phyloP scores from a whole-genome alignment of 2,329 filamentous ascomycete species.

The Stachybotrys echinatus region DNA sequence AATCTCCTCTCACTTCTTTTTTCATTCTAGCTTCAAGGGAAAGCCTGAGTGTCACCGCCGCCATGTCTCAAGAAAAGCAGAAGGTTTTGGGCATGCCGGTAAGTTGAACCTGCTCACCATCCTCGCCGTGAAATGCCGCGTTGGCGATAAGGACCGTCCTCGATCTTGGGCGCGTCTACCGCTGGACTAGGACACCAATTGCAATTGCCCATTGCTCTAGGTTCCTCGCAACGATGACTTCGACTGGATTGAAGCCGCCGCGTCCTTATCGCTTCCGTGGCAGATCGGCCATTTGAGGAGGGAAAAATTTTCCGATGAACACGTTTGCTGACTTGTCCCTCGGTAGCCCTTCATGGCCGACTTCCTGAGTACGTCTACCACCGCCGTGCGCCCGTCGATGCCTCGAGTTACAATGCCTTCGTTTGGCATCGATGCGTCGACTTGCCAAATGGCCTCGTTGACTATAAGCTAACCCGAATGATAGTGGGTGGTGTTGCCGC shows the following conservation, averaged over 20 bases:
- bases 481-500: constrained; percentile 99
- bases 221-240: not conserved
- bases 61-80: constrained; percentile 48
- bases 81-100: constrained; percentile 65
- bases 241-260: not conserved
- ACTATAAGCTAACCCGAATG: constrained; percentile 7
- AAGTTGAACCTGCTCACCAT: constrained; percentile 29
- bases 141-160: constrained; percentile 14
- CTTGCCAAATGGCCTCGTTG: constrained; percentile 3
- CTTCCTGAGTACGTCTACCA: constrained; percentile 84
- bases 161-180: not conserved
- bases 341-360: constrained; percentile 87
- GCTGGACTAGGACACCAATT: constrained; percentile 9
- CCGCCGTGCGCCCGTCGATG: constrained; percentile 9
- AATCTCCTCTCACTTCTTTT: constrained; percentile 60
- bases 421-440: constrained; percentile 2
- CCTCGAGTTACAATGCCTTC: constrained; percentile 4
- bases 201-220: not conserved
- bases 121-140: constrained; percentile 21
- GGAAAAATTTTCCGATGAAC: not conserved
- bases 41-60: constrained; percentile 34
- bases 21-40: constrained; percentile 37
- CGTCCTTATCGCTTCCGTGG: not conserved
- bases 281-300: not conserved
- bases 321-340: constrained; percentile 4